Conservation (phyloP, 768 basidiomycete genomes). For the Lanmaoa rubissima region DNA sequence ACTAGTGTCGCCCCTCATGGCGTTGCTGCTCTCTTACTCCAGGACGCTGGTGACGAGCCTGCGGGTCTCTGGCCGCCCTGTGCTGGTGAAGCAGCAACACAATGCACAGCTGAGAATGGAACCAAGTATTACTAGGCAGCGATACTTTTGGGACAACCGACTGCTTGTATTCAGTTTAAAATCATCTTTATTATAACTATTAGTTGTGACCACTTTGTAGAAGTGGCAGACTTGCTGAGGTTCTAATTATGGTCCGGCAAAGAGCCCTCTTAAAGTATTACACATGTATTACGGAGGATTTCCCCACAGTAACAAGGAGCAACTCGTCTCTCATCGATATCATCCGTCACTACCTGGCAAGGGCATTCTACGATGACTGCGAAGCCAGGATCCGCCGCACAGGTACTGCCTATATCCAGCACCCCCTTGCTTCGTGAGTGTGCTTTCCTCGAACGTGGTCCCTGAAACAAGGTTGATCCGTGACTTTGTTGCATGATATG, state of each 20-base stretch:
- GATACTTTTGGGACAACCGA: background rate
- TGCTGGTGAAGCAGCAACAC: slow-evolving; percentile 40
- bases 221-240: background rate
- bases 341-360: background rate
- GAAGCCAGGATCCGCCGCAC: background rate
- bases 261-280: too few species aligned
- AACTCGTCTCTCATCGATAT: background rate
- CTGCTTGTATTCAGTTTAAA: background rate
- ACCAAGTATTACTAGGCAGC: slow-evolving; percentile 33
- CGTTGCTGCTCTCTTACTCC: slow-evolving; percentile 60
- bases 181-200: too few species aligned
- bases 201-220: background rate
- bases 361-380: slow-evolving; percentile 9
- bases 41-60: slow-evolving; percentile 70
- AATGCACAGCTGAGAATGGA: slow-evolving; percentile 62
- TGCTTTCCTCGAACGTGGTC: background rate
- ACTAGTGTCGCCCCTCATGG: slow-evolving; percentile 57
- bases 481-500: background rate
- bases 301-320: background rate
- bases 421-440: slow-evolving; percentile 24
- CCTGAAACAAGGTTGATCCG: background rate
- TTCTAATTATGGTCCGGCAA: background rate
- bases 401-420: slow-evolving; percentile 1
- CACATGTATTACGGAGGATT: background rate
- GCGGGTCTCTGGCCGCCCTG: slow-evolving; percentile 54